A percentile compares a stretch with the other conserved stretches of the same genome.
Evolutionary conservation across 2,329 filamentous ascomycete species (phyloP).

Genomic region (Pseudogymnoascus sp.): DNA sequence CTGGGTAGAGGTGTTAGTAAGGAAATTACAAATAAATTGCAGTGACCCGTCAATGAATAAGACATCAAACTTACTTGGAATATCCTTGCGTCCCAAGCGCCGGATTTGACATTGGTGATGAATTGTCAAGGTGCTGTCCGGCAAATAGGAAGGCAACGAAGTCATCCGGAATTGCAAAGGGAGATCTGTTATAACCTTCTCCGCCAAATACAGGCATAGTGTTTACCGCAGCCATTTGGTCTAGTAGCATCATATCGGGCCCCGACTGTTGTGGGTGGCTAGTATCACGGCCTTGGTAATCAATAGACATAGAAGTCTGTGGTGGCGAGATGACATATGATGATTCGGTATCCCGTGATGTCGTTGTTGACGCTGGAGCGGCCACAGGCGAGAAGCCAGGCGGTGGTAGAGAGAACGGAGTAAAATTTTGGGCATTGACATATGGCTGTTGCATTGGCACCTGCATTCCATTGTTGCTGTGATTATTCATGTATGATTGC

Average conservation of each 20-base stretch:
- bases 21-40: constrained; percentile 9
- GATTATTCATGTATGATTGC: constrained; percentile 11
- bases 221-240: constrained; percentile 55
- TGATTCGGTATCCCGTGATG: constrained; percentile 24
- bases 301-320: constrained; percentile 21
- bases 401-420: constrained; percentile 55
- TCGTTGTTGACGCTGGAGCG: constrained; percentile 29
- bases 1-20: constrained; percentile 28
- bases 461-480: constrained; percentile 16
- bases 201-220: constrained; percentile 82
- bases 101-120: constrained; percentile 44
- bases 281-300: constrained; percentile 27
- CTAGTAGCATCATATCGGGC: constrained; percentile 50
- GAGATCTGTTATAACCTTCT: constrained; percentile 73
- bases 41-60: neutral
- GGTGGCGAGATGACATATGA: constrained; percentile 21
- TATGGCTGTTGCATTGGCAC: constrained; percentile 32
- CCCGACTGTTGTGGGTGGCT: constrained; percentile 30
- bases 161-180: constrained; percentile 79
- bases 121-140: constrained; percentile 48
- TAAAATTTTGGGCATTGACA: constrained; percentile 53
- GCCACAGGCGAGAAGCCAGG: constrained; percentile 42
- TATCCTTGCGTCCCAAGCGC: constrained; percentile 42
- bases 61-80: constrained; percentile 39
- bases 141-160: constrained; percentile 82